Conservation (phyloP, 2,329 filamentous ascomycete genomes). For the Neofusicoccum parvum region DNA sequence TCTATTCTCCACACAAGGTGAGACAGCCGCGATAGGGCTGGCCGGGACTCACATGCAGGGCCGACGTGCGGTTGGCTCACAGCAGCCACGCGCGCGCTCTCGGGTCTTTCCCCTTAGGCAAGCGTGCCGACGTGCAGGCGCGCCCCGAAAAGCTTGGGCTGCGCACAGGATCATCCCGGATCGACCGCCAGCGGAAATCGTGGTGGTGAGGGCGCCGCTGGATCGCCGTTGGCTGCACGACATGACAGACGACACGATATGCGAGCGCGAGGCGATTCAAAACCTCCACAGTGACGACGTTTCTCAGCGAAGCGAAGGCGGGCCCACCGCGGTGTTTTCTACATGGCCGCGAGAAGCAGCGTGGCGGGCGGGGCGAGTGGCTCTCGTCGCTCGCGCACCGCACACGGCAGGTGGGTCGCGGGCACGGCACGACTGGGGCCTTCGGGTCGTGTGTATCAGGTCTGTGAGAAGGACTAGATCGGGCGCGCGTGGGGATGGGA, state of each 20-base stretch:
- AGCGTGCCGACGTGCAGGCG: neutral
- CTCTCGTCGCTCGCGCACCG: neutral
- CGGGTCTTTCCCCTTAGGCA: neutral
- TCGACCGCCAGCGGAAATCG: slow-evolving; percentile 4
- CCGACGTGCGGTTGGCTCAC: slow-evolving; percentile 8
- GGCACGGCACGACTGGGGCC: slow-evolving; percentile 4
- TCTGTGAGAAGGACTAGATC: neutral
- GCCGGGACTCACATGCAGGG: neutral
- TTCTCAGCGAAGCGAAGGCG: slow-evolving; percentile 12
- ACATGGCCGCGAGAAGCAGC: neutral
- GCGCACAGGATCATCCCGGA: slow-evolving; percentile 13
- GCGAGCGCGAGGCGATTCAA: neutral
- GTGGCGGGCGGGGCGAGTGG: slow-evolving; percentile 11
- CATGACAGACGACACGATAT: neutral
- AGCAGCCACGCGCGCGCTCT: slow-evolving; percentile 14
- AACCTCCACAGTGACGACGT: neutral
- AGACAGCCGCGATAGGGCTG: slow-evolving; percentile 16
- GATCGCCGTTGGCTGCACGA: slow-evolving; percentile 12
- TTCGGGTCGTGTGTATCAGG: slow-evolving; percentile 8
- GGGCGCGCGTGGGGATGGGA: neutral
- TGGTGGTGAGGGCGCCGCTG: slow-evolving; percentile 10
- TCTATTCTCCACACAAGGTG: slow-evolving; percentile 14
- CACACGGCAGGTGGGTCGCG: slow-evolving; percentile 2
- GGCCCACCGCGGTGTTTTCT: neutral
- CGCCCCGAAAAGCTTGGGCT: neutral